These are phyloP conservation scores for Solanum gandarillasii DNA, from an alignment of 257 asterid genomes.

Conservation along the genomic window DNA sequence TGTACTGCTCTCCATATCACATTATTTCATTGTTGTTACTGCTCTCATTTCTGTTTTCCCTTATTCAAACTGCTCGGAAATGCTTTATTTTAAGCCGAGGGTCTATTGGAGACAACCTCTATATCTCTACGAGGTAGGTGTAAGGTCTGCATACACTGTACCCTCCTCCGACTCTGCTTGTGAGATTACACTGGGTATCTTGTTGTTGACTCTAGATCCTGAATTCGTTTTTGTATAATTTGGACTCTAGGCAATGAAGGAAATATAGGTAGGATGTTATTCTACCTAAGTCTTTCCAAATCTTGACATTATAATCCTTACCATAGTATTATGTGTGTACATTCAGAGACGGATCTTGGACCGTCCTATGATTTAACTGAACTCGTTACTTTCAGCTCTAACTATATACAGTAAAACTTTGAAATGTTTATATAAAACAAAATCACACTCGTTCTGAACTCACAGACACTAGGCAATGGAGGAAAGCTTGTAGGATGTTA, in stretches of 20 bases:
- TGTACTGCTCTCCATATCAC: neutral
- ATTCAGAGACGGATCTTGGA: neutral
- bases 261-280: neutral
- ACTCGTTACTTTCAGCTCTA: neutral
- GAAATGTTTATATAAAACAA: neutral
- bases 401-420: neutral
- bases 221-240: neutral
- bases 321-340: neutral
- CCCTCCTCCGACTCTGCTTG: neutral
- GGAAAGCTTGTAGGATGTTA: neutral
- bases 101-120: neutral
- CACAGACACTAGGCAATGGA: neutral
- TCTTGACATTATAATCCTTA: neutral
- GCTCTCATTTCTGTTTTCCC: neutral
- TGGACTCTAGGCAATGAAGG: neutral
- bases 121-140: neutral
- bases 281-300: neutral
- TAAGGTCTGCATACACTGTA: neutral
- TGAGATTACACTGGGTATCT: neutral
- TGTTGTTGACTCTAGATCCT: neutral
- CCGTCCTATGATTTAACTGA: neutral
- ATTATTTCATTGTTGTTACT: neutral
- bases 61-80: neutral
- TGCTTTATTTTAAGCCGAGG: neutral
- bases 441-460: neutral